Evolutionary conservation across 768 basidiomycete genomes (phyloP), one percentile per base, ranked within the genome.

Genomic region (Leccinum obscurum): DNA sequence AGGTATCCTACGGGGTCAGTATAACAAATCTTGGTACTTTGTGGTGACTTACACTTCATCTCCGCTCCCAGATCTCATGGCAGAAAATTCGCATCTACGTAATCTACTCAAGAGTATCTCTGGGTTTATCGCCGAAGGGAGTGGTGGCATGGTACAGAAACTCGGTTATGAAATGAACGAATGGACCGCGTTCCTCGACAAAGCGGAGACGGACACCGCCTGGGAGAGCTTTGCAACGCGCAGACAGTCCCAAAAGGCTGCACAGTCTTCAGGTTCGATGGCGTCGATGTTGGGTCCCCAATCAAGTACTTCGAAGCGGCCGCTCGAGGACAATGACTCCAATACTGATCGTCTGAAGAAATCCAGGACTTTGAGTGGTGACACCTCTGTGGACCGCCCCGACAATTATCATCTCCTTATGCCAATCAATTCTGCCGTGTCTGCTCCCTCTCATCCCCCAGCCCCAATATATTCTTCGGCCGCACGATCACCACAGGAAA

Each of bases 161-260:
- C 81, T 93, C 11, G 92, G 92, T 24, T 94, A 90, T 85, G 83
- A 88, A 32, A 68, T 84, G 68, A 78, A 83, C 50, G 90, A 92
- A 68, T 94, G 95, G 71, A 87, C 90, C 63, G 85, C 83, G 53
- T 91, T 88, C 64, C 78, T 96, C 63, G 93, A 90, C 75, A 87
- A 86, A 66, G 85, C 90, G 1, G 95, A 97, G 76, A 95, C 93
- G 0, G 95, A 96, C 69, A 94, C 93, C 2, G 94, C 93, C 37
- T 93, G 90, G 82, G 94, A 96, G 70, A 88, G 92, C 55, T 95
- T 89, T 68, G 88, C 92, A 62, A 66, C 81, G 5, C 85, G 93
- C 64, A 95, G 88, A 72, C 66, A 65, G 3, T 44, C 65, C 20
- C 67, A 69, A 17, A 70, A 75, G 52, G 75, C 75, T 3, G 61